Evolutionary conservation across 169 alveolate genomes (phyloP).

Genomic region (Plasmodium yoelii): DNA sequence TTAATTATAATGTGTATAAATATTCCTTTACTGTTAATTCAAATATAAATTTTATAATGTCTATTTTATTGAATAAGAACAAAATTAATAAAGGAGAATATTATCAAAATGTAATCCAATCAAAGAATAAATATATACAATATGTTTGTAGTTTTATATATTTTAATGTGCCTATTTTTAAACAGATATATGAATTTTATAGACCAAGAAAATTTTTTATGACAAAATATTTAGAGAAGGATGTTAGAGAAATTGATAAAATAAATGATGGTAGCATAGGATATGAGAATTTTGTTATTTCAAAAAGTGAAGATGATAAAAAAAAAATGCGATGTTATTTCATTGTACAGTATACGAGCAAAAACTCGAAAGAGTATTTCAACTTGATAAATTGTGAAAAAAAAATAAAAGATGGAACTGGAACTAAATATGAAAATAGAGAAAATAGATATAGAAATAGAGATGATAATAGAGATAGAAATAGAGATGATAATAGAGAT

Average conservation of each 20-base stretch:
- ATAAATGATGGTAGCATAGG: no score
- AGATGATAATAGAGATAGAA: no score
- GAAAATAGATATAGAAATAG: no score
- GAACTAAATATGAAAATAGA: no score
- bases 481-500: no score
- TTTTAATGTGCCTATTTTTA: neutral
- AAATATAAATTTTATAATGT: slow-evolving; percentile 15
- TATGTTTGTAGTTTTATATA: slow-evolving; percentile 4
- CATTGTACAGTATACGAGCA: slow-evolving; percentile 10
- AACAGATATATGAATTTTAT: neutral
- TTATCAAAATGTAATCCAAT: neutral
- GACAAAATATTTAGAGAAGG: neutral
- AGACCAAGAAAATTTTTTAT: slow-evolving; percentile 1
- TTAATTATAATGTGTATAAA: neutral
- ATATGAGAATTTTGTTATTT: no score
- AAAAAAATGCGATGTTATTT: neutral
- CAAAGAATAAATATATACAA: neutral
- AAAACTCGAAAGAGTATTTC: slow-evolving; percentile 7
- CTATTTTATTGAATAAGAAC: slow-evolving; percentile 9
- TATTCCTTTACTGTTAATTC: neutral
- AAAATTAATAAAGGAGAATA: slow-evolving; percentile 20
- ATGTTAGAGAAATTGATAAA: neutral
- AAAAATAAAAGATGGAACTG: slow-evolving; percentile 8
- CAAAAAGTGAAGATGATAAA: neutral
- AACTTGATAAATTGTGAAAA: neutral